Evolutionary conservation across 306 rosid genomes (phyloP).

Genomic region (Bauhinia variegata): DNA sequence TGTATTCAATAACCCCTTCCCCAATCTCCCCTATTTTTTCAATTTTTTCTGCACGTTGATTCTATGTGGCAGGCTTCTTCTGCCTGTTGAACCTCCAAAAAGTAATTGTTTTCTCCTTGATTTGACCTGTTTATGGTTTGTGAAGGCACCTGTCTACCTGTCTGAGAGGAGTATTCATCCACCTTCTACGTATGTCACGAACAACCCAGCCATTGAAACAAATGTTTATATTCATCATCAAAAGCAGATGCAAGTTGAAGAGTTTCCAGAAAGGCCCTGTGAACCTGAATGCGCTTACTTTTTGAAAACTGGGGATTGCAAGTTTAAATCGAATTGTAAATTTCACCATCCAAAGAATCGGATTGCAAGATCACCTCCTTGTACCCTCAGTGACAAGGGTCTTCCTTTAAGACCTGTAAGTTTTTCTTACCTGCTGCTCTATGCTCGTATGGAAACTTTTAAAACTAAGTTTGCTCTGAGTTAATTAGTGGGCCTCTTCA

Average conservation of each 20-base stretch:
- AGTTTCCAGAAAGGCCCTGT: slow-evolving; percentile 89
- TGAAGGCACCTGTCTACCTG: slow-evolving; percentile 72
- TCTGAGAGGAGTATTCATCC: slow-evolving; percentile 66
- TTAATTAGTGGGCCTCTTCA: background rate
- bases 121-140: slow-evolving; percentile 39
- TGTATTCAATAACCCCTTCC: background rate
- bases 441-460: background rate
- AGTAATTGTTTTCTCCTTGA: slow-evolving; percentile 24
- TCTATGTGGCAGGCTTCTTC: slow-evolving; percentile 12
- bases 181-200: slow-evolving; percentile 61
- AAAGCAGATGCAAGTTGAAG: slow-evolving; percentile 55
- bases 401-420: slow-evolving; percentile 97
- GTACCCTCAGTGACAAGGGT: slow-evolving; percentile 80
- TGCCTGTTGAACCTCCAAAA: background rate
- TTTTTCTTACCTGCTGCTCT: slow-evolving; percentile 22
- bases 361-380: slow-evolving; percentile 47
- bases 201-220: slow-evolving; percentile 56
- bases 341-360: slow-evolving; percentile 89
- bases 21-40: background rate
- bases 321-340: slow-evolving; percentile 79
- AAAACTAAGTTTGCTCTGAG: background rate
- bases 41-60: background rate
- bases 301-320: slow-evolving; percentile 90
- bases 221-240: slow-evolving; percentile 58
- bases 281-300: slow-evolving; percentile 88